Evolutionary conservation across 2,329 filamentous ascomycete species (phyloP).

Genomic region (Fusarium sp.): DNA sequence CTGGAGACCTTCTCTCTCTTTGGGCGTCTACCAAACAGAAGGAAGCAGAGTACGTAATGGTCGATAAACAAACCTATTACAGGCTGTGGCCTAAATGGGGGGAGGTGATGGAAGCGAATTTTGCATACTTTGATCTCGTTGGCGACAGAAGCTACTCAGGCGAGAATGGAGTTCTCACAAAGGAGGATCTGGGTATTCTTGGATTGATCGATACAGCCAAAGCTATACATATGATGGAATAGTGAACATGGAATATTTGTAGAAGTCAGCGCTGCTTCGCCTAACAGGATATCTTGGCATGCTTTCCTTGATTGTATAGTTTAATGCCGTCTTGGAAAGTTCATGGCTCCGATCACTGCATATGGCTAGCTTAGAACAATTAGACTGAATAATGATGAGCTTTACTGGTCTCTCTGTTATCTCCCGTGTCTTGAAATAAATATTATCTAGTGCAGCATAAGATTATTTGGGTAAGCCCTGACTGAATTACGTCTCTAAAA

Average conservation of each 20-base stretch:
- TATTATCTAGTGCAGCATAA: too few relatives aligned
- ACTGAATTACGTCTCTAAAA: too few relatives aligned
- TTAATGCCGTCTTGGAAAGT: not conserved
- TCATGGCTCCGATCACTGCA: too few relatives aligned
- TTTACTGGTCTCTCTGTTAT: too few relatives aligned
- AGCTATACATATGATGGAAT: constrained; percentile 15
- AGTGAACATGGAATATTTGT: not conserved
- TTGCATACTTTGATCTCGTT: constrained; percentile 46
- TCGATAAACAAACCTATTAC: constrained; percentile 45
- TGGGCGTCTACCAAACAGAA: constrained; percentile 49
- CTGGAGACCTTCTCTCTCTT: constrained; percentile 46
- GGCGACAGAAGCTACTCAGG: constrained; percentile 40
- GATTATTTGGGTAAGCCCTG: too few relatives aligned
- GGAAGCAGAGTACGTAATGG: constrained; percentile 43
- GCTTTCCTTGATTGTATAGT: not conserved
- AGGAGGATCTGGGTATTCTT: constrained; percentile 44
- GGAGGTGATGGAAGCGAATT: constrained; percentile 46
- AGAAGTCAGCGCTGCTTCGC: not conserved
- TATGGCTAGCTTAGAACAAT: too few relatives aligned
- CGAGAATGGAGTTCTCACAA: constrained; percentile 41
- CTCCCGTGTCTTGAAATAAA: too few relatives aligned
- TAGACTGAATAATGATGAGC: too few relatives aligned
- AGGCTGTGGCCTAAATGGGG: constrained; percentile 49
- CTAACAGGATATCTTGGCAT: not conserved
- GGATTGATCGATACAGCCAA: constrained; percentile 26